Conservation (phyloP, 257 asterid species). For the Linaria vulgaris region DNA sequence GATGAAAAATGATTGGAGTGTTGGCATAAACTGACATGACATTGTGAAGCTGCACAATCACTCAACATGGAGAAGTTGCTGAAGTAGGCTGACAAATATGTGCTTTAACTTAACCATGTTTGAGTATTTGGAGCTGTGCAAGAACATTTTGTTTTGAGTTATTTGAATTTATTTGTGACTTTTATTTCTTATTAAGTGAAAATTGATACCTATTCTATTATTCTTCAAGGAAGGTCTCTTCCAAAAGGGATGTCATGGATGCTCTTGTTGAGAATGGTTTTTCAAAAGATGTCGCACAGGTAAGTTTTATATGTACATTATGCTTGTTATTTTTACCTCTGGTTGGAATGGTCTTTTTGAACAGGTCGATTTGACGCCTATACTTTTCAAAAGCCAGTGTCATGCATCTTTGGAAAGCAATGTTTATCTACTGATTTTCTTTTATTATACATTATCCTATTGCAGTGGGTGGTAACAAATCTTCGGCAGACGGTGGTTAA, state of each 20-base stretch:
- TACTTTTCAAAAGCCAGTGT: background rate
- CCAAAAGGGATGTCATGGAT: constrained; percentile 70
- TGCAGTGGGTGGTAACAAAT: constrained; percentile 95
- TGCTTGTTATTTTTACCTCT: background rate
- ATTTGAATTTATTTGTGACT: background rate
- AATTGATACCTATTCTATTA: constrained; percentile 28
- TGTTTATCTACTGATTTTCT: constrained; percentile 1
- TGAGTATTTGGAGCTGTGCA: background rate
- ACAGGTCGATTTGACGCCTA: background rate
- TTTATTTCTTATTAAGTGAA: background rate
- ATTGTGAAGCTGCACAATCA: background rate
- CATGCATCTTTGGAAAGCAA: background rate
- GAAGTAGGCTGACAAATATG: background rate
- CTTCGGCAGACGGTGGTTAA: constrained; percentile 50
- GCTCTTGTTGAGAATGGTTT: constrained; percentile 76
- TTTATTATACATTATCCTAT: constrained; percentile 11
- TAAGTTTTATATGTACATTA: constrained; percentile 24
- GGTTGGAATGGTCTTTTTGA: background rate
- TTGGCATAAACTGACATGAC: background rate
- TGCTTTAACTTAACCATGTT: background rate
- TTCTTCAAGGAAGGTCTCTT: constrained; percentile 79
- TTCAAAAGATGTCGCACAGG: constrained; percentile 97
- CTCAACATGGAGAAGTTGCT: background rate
- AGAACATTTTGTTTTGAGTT: background rate
- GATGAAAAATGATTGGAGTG: background rate